Base-by-base conservation (phyloP, 192 early-diverging fungal genomes). In the Borealophlyctis nickersoniae region DNA sequence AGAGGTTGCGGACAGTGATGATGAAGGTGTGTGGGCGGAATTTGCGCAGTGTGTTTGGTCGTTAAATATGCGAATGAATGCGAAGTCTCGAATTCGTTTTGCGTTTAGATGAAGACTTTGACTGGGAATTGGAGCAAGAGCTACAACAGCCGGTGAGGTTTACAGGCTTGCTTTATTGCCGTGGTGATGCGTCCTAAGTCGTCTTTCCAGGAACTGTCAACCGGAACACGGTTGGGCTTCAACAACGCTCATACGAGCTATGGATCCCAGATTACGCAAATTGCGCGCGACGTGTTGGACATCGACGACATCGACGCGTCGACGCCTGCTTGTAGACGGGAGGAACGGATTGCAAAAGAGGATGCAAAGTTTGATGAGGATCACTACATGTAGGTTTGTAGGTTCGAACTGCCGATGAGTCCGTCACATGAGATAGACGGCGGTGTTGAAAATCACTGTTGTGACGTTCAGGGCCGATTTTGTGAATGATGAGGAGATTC, bases 291-390 rank as follows among this genome's bases (percentile, higher is more conserved):
- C 35, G 65, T 86, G 1, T 52, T 86, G 24, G 81, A 86, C 49
- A 65, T 82, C 27, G 65, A 57, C 39, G 71, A 81, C 35, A 31
- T 86, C 7, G 76, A 81, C 62, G 48, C 51, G 0, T 86, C 82
- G 2, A 82, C 77, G 5, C 60, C 70, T 14, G 52, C 33, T 2
- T 74, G 76, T 0, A 79, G 95, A 16, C 78, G 87, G 1, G 60
- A 79, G 19, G 76, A 83, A 33, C 75, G 94, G 24, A 69, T 90
- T 4, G 74, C 79, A 4, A 67, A 67, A 0, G 95, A 99, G 61
- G 85, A 99, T 48, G 69, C 70, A 22, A 91, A 91, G 53, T 99
- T 99, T 76, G 90, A 97, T 66, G 86, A 88, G 27, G 94, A 94
- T 27, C 82, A 98, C 66, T 99, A 96, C 68, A 87, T 92, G 81